A percentile compares a stretch with the other conserved stretches of the same genome.
Conservation (phyloP, 345 rosid species). For the Ceriops decandra region DNA sequence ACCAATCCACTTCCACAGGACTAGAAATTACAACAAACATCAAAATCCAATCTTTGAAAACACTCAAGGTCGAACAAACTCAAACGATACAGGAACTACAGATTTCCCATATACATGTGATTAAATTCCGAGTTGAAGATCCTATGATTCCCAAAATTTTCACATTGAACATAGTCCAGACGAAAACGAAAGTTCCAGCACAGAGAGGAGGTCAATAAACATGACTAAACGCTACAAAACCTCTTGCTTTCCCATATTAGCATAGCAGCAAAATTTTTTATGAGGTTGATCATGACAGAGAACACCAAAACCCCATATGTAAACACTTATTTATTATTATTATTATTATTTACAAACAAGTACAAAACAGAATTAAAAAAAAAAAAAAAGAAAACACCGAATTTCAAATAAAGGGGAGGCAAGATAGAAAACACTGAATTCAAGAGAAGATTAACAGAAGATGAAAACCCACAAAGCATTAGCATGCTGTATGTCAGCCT, state of each 20-base stretch:
- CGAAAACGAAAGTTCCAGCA: background rate
- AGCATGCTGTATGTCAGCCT: slow-evolving; percentile 85
- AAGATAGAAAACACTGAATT: background rate
- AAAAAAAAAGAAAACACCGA: background rate
- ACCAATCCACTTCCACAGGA: background rate
- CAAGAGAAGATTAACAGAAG: background rate
- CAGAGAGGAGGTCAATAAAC: too few relatives aligned
- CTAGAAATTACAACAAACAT: slow-evolving; percentile 1
- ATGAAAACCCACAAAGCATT: slow-evolving; percentile 69
- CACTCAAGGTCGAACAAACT: background rate
- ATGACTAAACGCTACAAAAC: background rate
- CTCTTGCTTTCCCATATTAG: slow-evolving; percentile 11
- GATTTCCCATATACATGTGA: background rate
- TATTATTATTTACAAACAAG: background rate
- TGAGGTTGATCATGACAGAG: slow-evolving; percentile 10
- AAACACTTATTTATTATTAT: background rate
- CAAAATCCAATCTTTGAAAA: slow-evolving; percentile 2
- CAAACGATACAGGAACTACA: background rate
- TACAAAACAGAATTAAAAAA: background rate
- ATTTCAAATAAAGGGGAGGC: slow-evolving; percentile 4
- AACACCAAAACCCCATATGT: slow-evolving; percentile 4
- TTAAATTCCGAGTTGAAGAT: background rate
- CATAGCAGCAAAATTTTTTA: background rate
- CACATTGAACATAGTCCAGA: background rate
- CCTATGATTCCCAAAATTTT: slow-evolving; percentile 8